Evolutionary conservation across 805 yeast genomes (phyloP), one percentile per base, ranked within the genome.

Genomic region (Ogataea polymorpha): DNA sequence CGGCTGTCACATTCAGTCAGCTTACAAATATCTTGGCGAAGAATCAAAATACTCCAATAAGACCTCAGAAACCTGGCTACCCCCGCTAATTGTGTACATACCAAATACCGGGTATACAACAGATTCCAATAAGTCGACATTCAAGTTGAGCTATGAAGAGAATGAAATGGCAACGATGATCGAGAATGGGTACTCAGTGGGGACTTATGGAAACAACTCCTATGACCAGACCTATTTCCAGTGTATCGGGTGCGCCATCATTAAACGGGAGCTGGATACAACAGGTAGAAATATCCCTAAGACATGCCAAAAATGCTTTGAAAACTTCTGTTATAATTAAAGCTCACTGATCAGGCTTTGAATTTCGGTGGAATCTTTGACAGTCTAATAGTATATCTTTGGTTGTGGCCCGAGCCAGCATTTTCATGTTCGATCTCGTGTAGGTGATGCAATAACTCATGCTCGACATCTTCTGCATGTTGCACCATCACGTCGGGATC

Each of bases 391-490:
- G 53, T 50, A 15, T 40, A 28, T 26, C 53, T 42, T 21, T 24
- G 34, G 23, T 48, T 49, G 35, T 48, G 43, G 11, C 39, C 45
- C 12, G 47, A 46, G n/a, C 46, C 54, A 9, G 47, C 45, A 9
- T 47, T 56, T 20, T 54, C 60, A 52, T 77, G 84, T 48, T 83
- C 93, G 39, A 86, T 82, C 57, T 86, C 96, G 59, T 86, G 93
- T 50, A 82, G 86, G 59, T 86, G 96, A 58, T 83, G 93, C 46
- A 86, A 70, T 41, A 86, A 66, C 58, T 89, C 97, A 61, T 89
- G 86, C 58, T 87, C 96, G 7, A 85, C 76, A 59, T 89, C 97
- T 59, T 89, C 97, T 48, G 82, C 83, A 59, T 89, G 97, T 38
- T 86, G 83, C 17, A 77, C 66, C 53, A 74, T 71, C 20, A 89